Conservation (phyloP, 148 eudicot genomes). For the Arbutus unedo region DNA sequence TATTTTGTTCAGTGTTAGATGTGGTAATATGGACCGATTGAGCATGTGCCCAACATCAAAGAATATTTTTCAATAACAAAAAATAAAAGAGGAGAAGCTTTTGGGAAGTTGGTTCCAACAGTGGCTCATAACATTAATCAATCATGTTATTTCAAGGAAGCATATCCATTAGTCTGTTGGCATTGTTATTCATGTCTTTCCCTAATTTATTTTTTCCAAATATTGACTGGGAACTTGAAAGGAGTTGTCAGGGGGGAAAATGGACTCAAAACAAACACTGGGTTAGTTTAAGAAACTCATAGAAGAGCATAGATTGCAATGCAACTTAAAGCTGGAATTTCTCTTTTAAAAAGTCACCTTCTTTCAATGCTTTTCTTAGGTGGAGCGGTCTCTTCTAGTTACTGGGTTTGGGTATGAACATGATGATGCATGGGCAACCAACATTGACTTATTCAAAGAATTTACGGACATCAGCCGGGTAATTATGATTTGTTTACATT, state of each 20-base stretch:
- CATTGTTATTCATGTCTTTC: not conserved
- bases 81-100: not conserved
- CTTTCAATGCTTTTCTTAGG: constrained; percentile 35
- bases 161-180: not conserved
- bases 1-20: not conserved
- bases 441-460: constrained; percentile 84
- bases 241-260: not conserved
- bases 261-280: not conserved
- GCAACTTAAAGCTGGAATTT: constrained; percentile 4
- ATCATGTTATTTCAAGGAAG: not conserved
- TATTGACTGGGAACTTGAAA: not conserved
- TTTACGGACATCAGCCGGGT: constrained; percentile 97
- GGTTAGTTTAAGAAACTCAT: not conserved
- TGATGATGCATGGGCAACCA: constrained; percentile 95
- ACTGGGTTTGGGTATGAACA: constrained; percentile 99
- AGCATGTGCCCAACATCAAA: not conserved
- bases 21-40: not conserved
- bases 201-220: not conserved
- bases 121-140: not conserved
- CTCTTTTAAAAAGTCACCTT: not conserved
- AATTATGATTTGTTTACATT: constrained; percentile 12
- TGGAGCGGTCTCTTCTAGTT: constrained; percentile 87
- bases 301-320: not conserved
- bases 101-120: constrained; percentile 1
- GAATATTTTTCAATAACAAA: not conserved